These are phyloP conservation scores for Zygotorulaspora chibaensis DNA, from an alignment of 805 yeast genomes.

Conservation along the genomic window DNA sequence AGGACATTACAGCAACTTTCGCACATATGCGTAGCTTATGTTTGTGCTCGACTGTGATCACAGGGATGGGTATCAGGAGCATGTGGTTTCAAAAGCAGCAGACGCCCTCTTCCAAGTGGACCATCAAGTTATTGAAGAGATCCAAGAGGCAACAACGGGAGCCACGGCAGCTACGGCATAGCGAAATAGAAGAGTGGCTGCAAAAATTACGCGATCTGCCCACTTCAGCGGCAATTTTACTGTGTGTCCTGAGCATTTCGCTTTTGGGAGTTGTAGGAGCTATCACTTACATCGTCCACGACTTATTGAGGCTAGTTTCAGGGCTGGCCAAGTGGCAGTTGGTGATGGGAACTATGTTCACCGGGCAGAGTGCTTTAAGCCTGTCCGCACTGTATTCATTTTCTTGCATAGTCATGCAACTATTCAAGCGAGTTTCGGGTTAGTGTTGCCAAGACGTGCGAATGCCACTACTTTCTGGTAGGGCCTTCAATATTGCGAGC, in stretches of 20 bases:
- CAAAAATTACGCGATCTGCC: neutral
- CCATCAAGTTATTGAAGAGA: neutral
- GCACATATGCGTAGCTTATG: too few species aligned
- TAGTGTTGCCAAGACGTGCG: neutral
- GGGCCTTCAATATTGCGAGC: too few species aligned
- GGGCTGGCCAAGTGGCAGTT: neutral
- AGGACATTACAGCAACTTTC: too few species aligned
- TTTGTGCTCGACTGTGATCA: too few species aligned
- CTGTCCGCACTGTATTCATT: neutral
- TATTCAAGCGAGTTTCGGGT: conserved; percentile 1
- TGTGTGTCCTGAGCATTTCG: neutral
- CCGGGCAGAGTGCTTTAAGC: neutral
- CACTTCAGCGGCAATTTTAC: neutral
- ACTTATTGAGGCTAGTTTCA: neutral
- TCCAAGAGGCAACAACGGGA: neutral
- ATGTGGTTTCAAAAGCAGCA: neutral
- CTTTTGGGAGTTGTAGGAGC: neutral
- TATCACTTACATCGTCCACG: neutral
- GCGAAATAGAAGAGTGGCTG: neutral
- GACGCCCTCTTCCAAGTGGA: neutral
- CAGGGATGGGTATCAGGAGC: neutral
- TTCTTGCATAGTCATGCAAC: neutral
- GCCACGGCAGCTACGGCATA: neutral
- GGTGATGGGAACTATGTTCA: neutral
- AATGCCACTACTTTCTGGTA: too few species aligned